Evolutionary conservation across 352 stramenopile species (phyloP), one percentile per base, ranked within the genome.

Genomic region (Phytophthora megakarya): DNA sequence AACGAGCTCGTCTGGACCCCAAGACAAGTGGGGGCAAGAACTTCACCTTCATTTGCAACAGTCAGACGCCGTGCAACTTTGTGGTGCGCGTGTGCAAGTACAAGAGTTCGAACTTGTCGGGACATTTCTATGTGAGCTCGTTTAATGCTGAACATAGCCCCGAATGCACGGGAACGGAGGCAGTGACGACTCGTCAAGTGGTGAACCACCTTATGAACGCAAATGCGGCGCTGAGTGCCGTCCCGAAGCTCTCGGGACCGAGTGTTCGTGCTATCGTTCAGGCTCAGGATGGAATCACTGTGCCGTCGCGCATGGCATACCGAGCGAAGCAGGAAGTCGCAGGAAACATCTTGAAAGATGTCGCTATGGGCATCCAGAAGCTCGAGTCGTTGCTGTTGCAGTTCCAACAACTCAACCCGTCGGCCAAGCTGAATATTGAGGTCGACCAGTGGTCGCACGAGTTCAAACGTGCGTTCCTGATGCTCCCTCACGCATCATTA

Each of bases 21-120:
- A 49, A 46, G 22, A 57, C 72, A 7, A 84, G 76, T 38, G 73
- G 73, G 13, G 76, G 76, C 21, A 84, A 84, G 59, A 84, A 82
- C 68, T 80, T 80, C 22, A 76, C 61, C 10, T 82, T 82, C 33
- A 30, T 78, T 12, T 84, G 76, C 65, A 78, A 66, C 47, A 84
- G 76, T 45, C 42, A 57, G 3, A 82, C 76, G 23, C 57, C 56
- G n/a, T 84, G 76, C 59, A 54, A 43, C 40, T 84, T 84, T 22
- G 65, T 73, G 9, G 73, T 84, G 23, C 63, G 73, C 21, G 57
- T 78, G 33, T 65, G 72, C 58, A 72, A 74, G 60, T 72, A 55
- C 49, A 75, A 67, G 44, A 67, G 40, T 15, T 45, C 48, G 16
- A 69, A 70, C 35, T 48, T 73, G 2, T 25, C 54, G 3, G 72